These are phyloP conservation scores for Stemphylium lycopersici DNA, from an alignment of 2,329 filamentous ascomycete species.

Conservation along the genomic window DNA sequence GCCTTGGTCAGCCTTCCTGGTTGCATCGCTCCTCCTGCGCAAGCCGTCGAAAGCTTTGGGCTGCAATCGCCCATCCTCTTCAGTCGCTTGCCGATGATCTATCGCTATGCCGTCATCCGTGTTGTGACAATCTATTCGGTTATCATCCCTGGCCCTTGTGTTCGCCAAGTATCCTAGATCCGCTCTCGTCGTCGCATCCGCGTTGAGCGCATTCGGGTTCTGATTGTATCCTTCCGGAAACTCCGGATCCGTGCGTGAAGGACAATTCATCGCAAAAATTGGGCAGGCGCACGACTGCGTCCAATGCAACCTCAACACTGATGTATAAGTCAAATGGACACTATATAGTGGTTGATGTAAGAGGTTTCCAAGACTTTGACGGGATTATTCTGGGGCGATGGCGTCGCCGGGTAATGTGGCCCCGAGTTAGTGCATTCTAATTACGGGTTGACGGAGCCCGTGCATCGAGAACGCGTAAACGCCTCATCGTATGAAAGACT, in stretches of 20 bases:
- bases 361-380: no score
- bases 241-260: conserved; percentile 64
- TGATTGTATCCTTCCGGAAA: conserved; percentile 65
- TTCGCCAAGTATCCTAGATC: conserved; percentile 68
- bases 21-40: not conserved
- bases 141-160: conserved; percentile 58
- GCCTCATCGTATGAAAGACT: no score
- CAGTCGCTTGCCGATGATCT: not conserved
- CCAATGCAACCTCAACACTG: no score
- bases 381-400: no score
- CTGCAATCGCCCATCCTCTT: not conserved
- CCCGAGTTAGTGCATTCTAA: no score
- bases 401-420: no score
- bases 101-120: not conserved
- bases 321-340: no score
- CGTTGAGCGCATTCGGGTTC: conserved; percentile 62
- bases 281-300: no score
- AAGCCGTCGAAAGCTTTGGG: not conserved
- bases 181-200: conserved; percentile 66
- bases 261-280: conserved; percentile 64
- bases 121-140: conserved; percentile 28
- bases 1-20: not conserved
- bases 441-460: no score
- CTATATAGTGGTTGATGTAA: no score
- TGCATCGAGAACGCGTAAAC: no score